Percentiles rank a stretch among this genome's conserved stretches.
Evolutionary conservation across 2,329 filamentous ascomycete genomes (phyloP).

Genomic region (Parastagonospora avenae): DNA sequence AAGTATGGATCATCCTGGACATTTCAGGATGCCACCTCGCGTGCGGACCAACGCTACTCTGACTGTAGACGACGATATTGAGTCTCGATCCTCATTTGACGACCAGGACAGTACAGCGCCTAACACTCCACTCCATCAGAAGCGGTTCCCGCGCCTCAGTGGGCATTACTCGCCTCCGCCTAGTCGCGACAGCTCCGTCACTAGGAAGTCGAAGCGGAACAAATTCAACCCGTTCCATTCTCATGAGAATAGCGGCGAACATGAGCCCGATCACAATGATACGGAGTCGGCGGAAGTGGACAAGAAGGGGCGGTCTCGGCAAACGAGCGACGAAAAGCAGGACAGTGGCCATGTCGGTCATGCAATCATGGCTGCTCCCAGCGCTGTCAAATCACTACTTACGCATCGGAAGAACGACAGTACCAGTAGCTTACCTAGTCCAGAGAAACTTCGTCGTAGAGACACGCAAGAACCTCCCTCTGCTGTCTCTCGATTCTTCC

Average conservation of each 20-base stretch:
- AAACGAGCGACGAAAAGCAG: constrained; percentile 38
- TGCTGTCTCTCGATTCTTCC: constrained; percentile 76
- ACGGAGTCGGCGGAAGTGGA: constrained; percentile 25
- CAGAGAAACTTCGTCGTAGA: constrained; percentile 32
- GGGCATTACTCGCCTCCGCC: constrained; percentile 44
- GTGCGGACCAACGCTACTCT: constrained; percentile 19
- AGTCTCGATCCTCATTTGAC: constrained; percentile 48
- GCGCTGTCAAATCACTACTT: constrained; percentile 40
- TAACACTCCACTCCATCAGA: constrained; percentile 41
- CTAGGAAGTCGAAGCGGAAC: constrained; percentile 44
- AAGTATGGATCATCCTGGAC: constrained; percentile 18
- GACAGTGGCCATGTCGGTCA: constrained; percentile 37
- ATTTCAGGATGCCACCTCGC: constrained; percentile 28
- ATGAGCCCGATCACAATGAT: constrained; percentile 24
- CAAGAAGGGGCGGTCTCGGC: constrained; percentile 32
- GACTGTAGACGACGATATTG: constrained; percentile 29
- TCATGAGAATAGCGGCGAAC: constrained; percentile 42
- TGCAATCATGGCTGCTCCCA: constrained; percentile 38
- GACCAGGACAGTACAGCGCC: constrained; percentile 46
- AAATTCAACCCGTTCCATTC: constrained; percentile 51
- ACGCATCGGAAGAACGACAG: constrained; percentile 47
- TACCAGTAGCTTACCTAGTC: constrained; percentile 39
- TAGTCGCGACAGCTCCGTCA: constrained; percentile 38
- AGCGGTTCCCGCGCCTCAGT: constrained; percentile 40
- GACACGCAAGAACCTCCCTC: constrained; percentile 55